These are phyloP conservation scores for Colletotrichum lindemuthianum DNA, from an alignment of 2,329 filamentous ascomycete genomes.

Conservation along the genomic window DNA sequence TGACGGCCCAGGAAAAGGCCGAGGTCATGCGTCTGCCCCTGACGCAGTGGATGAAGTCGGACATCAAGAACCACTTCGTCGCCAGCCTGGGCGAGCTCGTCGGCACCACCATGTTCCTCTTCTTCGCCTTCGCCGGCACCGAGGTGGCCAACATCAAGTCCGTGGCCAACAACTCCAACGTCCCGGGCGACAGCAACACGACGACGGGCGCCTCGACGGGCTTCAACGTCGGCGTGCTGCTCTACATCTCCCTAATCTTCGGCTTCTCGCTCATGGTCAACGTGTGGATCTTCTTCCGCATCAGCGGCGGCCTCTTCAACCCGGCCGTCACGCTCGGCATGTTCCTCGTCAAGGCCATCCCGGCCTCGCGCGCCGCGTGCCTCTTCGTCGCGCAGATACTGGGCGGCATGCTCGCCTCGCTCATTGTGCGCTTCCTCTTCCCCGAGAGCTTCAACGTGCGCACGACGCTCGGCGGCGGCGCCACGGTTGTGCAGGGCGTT, in stretches of 20 bases:
- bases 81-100: conserved; percentile 51
- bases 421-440: conserved; percentile 54
- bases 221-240: conserved; percentile 53
- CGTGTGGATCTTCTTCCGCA: conserved; percentile 59
- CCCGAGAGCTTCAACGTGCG: conserved; percentile 54
- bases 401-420: conserved; percentile 55
- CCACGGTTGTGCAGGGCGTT: conserved; percentile 55
- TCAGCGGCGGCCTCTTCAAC: conserved; percentile 52
- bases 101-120: conserved; percentile 55
- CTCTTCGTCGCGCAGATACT: conserved; percentile 63
- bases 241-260: conserved; percentile 54
- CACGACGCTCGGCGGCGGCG: conserved; percentile 52
- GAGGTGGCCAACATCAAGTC: conserved; percentile 52
- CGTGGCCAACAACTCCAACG: conserved; percentile 38
- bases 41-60: conserved; percentile 58
- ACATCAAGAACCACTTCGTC: conserved; percentile 56
- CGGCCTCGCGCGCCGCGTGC: conserved; percentile 54
- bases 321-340: conserved; percentile 60
- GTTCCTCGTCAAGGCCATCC: conserved; percentile 59
- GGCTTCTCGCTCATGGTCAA: conserved; percentile 57
- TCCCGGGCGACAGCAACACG: conserved; percentile 42
- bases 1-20: conserved; percentile 51
- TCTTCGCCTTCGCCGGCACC: conserved; percentile 55
- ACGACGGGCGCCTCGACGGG: conserved; percentile 55
- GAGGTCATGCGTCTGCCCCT: conserved; percentile 56